Evolutionary conservation across 768 basidiomycete species (phyloP).

Genomic region (Calvatia gigantea): DNA sequence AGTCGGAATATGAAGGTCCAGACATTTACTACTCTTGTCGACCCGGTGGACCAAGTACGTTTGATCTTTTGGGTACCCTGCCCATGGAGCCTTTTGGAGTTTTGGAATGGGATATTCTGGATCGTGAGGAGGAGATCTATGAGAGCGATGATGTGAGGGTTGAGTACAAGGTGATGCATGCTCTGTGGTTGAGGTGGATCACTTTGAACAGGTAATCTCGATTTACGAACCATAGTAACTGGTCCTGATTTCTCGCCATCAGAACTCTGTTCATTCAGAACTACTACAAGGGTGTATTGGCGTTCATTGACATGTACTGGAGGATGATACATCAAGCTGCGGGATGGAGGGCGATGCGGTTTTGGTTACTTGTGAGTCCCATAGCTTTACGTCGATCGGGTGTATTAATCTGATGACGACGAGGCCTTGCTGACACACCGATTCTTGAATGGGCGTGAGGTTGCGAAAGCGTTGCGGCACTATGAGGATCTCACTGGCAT

Average conservation of each 20-base stretch:
- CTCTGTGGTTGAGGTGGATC: slow-evolving; percentile 78
- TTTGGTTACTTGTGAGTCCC: slow-evolving; percentile 53
- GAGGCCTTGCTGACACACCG: slow-evolving; percentile 54
- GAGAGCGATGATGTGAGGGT: slow-evolving; percentile 68
- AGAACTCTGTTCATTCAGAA: slow-evolving; percentile 55
- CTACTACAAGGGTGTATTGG: slow-evolving; percentile 47
- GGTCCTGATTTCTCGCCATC: neutral
- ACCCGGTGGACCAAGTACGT: slow-evolving; percentile 60
- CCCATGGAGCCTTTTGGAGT: slow-evolving; percentile 62
- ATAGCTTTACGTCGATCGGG: neutral
- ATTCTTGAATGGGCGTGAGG: slow-evolving; percentile 48
- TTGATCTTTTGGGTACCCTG: slow-evolving; percentile 58
- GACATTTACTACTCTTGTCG: slow-evolving; percentile 58
- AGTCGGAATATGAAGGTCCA: slow-evolving; percentile 43
- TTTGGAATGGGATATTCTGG: slow-evolving; percentile 64
- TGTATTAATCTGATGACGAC: neutral
- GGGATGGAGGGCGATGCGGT: slow-evolving; percentile 60
- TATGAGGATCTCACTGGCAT: slow-evolving; percentile 56
- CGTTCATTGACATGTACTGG: slow-evolving; percentile 62
- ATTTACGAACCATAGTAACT: neutral
- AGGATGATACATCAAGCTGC: slow-evolving; percentile 65
- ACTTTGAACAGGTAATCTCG: slow-evolving; percentile 48
- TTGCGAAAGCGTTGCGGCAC: slow-evolving; percentile 45
- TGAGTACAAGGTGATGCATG: slow-evolving; percentile 77
- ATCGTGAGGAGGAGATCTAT: slow-evolving; percentile 74